Evolutionary conservation across 208 protist species (phyloP), one percentile per base, ranked within the genome.

Genomic region (Leishmania turanica): DNA sequence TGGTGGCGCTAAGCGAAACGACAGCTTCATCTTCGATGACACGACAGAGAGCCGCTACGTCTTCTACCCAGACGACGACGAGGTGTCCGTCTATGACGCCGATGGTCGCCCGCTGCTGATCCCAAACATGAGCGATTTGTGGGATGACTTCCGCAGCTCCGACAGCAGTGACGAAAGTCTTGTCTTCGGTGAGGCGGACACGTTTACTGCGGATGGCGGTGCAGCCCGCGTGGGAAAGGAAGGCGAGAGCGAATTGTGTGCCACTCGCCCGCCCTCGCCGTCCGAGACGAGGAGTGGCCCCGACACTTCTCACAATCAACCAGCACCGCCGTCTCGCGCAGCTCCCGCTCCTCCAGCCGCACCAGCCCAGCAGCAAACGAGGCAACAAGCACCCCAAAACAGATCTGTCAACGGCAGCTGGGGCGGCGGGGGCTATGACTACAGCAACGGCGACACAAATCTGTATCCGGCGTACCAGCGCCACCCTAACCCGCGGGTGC

Each of bases 21-120:
- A 62, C 60, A 62, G 71, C 49, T 4, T 70, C 0, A 42, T 71
- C 56, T 78, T 54, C 69, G 51, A 49, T 27, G 51, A 62, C 7
- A 37, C 62, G 24, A 49, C 54, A 34, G 58, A 47, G 34, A 27
- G 31, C 21, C 54, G 0, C 11, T n/a, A 60, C n/a, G 9, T 17
- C 9, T 37, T 17, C n/a, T 6, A 37, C 9, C 0, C 7, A 37
- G 56, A 72, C 19, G 71, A 73, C 47, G 34, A 31, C 31, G 79
- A 82, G 27, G 79, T 78, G 15, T 82, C 79, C 0, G 79, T 78
- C 11, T 82, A 77, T 54, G 79, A 78, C 58, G 73, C 58, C 8
- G 45, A 58, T 53, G 79, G 79, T 7, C 31, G 47, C 0, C 51
- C 64, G 3, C 73, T 83, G 27, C 37, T 83, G 13, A 74, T 78